Conservation (phyloP, 139 green algal species). For the Closterium sp. region DNA sequence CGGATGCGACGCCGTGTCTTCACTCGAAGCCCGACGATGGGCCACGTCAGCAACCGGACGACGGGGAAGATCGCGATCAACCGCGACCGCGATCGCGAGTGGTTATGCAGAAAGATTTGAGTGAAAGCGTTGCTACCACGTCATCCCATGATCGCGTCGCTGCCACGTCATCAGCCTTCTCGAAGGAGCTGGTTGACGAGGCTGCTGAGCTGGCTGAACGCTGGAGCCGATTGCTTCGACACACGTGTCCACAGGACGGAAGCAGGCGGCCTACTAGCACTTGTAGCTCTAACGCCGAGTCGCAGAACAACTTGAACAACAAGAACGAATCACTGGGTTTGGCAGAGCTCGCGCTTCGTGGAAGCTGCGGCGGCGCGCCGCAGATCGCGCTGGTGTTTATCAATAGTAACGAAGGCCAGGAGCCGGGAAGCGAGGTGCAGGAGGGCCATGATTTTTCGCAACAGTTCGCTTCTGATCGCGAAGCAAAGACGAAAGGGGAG, state of each 20-base stretch:
- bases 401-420: no score
- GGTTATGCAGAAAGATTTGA: no score
- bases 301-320: no score
- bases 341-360: no score
- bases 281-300: neutral
- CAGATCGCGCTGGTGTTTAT: no score
- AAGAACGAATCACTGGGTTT: no score
- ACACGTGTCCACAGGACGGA: neutral
- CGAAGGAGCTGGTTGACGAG: neutral
- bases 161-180: neutral
- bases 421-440: no score
- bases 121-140: no score
- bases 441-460: neutral
- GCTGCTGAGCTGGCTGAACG: neutral
- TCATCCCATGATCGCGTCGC: no score
- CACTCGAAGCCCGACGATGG: neutral
- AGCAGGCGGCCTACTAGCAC: no score
- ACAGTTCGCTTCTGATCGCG: neutral
- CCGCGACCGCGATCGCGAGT: no score
- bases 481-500: neutral
- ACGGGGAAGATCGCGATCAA: neutral
- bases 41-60: neutral
- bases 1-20: neutral
- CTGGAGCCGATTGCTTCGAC: neutral
- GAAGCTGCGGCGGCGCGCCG: no score